Base-by-base conservation (phyloP, 1,284 basidiomycete species). In the Flammula alnicola region DNA sequence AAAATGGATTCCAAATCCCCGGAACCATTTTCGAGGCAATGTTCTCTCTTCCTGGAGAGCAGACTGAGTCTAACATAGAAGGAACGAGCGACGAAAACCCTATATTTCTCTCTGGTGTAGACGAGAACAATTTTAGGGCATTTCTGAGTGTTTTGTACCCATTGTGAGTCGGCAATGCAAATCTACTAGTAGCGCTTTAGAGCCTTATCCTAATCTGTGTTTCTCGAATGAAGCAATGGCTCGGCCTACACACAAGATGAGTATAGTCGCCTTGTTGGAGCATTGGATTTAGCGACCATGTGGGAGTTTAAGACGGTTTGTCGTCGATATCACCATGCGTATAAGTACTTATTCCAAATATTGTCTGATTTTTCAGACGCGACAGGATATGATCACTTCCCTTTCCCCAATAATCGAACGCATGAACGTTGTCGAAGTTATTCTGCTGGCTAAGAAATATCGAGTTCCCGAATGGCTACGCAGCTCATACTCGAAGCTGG, bases 121-220 rank as follows among this genome's bases (percentile, higher is more conserved):
- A 37, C 6, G 30, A 45, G 14, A 14, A 16, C 2, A 17, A 45
- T 20, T 59, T 59, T 25, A 47, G 44, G 0, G 49, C 45, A 2
- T 56, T 59, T 38, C 25, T 59, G 26, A 25, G 44, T 0, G 50
- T 45, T 16, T 25, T 54, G n/a, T 54, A 54, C 32, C 52, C 50
- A 7, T 45, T 45, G 56, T 52, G 37, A 22, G 56, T 47, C 20
- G 29, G 39, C 29, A 14, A 25, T 12, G 14, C 14, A 9, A 25
- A 9, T 10, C 41, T n/a, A 11, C 33, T 31, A 22, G n/a, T n/a
- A n/a, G n/a, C n/a, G n/a, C n/a, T n/a, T n/a, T n/a, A n/a, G n/a
- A n/a, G n/a, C n/a, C n/a, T n/a, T n/a, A n/a, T n/a, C n/a, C n/a
- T n/a, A n/a, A n/a, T n/a, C n/a, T n/a, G n/a, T n/a, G n/a, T n/a